Evolutionary conservation across 2,329 filamentous ascomycete species (phyloP).

Genomic region (Ophiostoma triangulosporum): DNA sequence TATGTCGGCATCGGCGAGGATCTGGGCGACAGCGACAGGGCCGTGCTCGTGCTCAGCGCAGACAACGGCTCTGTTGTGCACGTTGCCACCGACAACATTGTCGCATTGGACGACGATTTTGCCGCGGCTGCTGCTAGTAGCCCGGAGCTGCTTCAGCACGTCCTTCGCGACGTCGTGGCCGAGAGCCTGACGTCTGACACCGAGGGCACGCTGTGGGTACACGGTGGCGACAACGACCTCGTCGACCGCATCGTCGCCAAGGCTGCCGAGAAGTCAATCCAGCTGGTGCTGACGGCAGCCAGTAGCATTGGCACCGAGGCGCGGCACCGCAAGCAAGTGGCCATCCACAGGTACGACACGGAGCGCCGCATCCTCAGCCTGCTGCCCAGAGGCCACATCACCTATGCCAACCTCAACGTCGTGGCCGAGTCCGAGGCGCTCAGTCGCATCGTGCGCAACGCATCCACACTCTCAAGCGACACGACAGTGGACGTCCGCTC

Average conservation of each 20-base stretch:
- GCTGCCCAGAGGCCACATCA: constrained; percentile 6
- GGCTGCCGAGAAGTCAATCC: not conserved
- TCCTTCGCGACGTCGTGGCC: constrained; percentile 4
- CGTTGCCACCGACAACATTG: not conserved
- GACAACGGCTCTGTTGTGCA: constrained; percentile 3
- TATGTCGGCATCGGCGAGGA: constrained; percentile 2
- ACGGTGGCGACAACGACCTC: constrained; percentile 4
- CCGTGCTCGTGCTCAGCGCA: not conserved
- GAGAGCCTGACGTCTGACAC: constrained; percentile 4
- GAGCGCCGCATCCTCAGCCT: constrained; percentile 5
- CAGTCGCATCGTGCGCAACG: constrained; percentile 2
- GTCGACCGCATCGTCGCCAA: constrained; percentile 1
- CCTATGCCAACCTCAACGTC: not conserved
- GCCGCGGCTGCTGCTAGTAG: not conserved
- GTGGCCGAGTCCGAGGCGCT: constrained; percentile 4
- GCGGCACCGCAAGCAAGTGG: not conserved
- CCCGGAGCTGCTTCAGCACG: not conserved
- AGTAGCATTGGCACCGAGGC: not conserved
- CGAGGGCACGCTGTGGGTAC: constrained; percentile 6
- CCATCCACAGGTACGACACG: constrained; percentile 7
- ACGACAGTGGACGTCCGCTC: not conserved
- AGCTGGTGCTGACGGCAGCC: constrained; percentile 1
- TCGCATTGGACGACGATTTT: not conserved
- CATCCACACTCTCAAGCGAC: not conserved
- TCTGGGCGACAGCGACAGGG: not conserved